These are phyloP conservation scores for Psilocybe azurescens DNA, from an alignment of 768 basidiomycete species.

Conservation along the genomic window DNA sequence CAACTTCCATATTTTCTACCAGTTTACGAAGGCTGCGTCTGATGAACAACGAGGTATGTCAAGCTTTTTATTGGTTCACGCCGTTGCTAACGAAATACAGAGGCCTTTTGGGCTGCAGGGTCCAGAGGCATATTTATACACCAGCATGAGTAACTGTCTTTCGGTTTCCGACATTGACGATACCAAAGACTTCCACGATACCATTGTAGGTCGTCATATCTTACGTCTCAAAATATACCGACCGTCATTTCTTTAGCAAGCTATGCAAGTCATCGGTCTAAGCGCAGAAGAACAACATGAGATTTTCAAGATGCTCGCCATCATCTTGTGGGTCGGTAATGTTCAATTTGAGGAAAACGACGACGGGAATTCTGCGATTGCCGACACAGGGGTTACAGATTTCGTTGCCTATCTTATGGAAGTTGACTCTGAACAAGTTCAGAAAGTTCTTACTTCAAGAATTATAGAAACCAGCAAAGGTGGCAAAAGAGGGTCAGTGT, in stretches of 20 bases:
- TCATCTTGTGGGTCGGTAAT: conserved; percentile 95
- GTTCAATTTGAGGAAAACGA: conserved; percentile 89
- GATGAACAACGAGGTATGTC: conserved; percentile 83
- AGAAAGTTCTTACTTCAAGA: conserved; percentile 85
- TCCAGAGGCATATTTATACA: conserved; percentile 95
- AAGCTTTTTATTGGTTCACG: not conserved
- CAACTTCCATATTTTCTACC: conserved; percentile 99
- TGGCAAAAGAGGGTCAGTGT: conserved; percentile 93
- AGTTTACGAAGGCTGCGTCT: conserved; percentile 96
- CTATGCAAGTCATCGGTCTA: conserved; percentile 95
- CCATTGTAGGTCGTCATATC: conserved; percentile 62
- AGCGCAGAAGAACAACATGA: conserved; percentile 83
- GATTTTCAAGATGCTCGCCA: conserved; percentile 92
- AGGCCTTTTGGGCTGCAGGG: conserved; percentile 95
- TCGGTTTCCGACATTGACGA: conserved; percentile 93
- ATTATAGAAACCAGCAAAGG: conserved; percentile 94
- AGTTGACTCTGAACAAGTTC: conserved; percentile 74
- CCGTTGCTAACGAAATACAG: conserved; percentile 45
- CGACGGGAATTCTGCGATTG: conserved; percentile 83
- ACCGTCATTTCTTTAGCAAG: conserved; percentile 57
- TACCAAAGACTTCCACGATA: conserved; percentile 84
- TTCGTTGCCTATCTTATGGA: conserved; percentile 97
- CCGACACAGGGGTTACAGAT: conserved; percentile 89
- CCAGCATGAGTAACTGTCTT: conserved; percentile 89
- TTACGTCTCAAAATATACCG: not conserved